Base-by-base conservation (phyloP, 2,329 filamentous ascomycete species). In the Fonsecaea pedrosoi region DNA sequence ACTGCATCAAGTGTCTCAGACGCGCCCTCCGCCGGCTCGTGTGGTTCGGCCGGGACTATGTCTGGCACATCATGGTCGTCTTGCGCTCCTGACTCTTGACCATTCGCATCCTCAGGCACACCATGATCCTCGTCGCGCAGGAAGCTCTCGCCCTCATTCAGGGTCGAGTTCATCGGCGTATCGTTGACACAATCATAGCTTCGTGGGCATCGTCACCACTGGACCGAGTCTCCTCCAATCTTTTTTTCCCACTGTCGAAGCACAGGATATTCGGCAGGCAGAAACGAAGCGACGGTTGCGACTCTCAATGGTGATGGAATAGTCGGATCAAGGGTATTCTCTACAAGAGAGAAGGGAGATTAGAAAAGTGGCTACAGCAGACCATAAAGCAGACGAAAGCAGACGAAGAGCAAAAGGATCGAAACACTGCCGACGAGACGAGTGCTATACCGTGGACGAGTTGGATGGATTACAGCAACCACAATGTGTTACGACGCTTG, bases 131-230 rank as follows among this genome's bases (percentile, higher is more conserved):
- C 79, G 77, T 84, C 80, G 75, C 85, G 82, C 76, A 87, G 83
- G 77, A 82, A 81, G 81, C 81, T 85, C 81, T 86, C 85, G 79
- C 84, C 84, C 78, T 87, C 83, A 82, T 83, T 83, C 79, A 83
- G 84, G 83, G 83, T 86, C 82, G 86, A 88, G 87, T 87, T 90
- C 89, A 91, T 91, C 82, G 82, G 85, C 83, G 66, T 65, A 68
- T 65, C 37, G 60, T 64, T n/a, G 57, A 60, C 67, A 48, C 37
- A 59, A 70, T 69, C 71, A 73, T 73, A 62, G 71, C 70, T 69
- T 65, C 65, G 53, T 56, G 54, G 37, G 42, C 53, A 25, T 38
- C 53, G 37, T 56, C 53, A 56, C 50, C 15, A 12, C 45, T 10
- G 21, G 21, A 4, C 25, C 45, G 18, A 50, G 45, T 50, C 18